Evolutionary conservation across 208 protist species (phyloP).

Genomic region (Crithidia thermophila): DNA sequence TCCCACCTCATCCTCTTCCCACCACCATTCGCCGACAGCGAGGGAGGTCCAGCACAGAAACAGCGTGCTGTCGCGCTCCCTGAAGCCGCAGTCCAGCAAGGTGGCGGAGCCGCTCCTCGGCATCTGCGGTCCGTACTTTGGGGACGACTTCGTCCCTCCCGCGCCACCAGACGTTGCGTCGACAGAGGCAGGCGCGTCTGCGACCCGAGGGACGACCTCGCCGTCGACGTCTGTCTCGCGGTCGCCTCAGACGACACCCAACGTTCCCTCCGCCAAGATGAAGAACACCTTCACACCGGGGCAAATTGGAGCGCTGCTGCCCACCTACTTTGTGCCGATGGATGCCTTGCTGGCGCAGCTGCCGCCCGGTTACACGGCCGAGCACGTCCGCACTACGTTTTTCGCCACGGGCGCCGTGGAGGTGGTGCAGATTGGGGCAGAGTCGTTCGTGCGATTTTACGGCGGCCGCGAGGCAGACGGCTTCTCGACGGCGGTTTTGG

Average conservation of each 20-base stretch:
- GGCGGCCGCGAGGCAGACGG: constrained; percentile 33
- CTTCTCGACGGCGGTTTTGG: background rate
- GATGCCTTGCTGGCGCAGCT: constrained; percentile 39
- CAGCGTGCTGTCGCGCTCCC: constrained; percentile 6
- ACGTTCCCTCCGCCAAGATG: too few relatives aligned
- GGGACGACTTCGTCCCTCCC: constrained; percentile 39
- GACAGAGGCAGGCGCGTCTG: background rate
- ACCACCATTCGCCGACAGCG: too few relatives aligned
- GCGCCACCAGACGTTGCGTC: constrained; percentile 1
- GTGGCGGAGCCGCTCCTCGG: background rate
- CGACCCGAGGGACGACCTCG: background rate
- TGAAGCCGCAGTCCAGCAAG: background rate
- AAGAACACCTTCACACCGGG: constrained; percentile 46
- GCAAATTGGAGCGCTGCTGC: constrained; percentile 49
- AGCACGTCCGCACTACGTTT: constrained; percentile 48
- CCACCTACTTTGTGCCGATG: constrained; percentile 65
- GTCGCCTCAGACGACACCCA: too few relatives aligned
- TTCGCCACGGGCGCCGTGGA: constrained; percentile 30
- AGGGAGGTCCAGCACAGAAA: constrained; percentile 23
- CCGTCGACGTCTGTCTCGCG: too few relatives aligned
- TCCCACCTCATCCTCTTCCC: too few relatives aligned
- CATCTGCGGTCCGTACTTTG: constrained; percentile 11
- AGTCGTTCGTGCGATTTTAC: constrained; percentile 44
- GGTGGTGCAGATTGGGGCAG: constrained; percentile 7
- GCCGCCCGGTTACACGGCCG: constrained; percentile 52